A percentile compares a stretch with the other conserved stretches of the same genome.
These are phyloP conservation scores for Suillus luteus DNA, from an alignment of 768 basidiomycete species.

Conservation along the genomic window DNA sequence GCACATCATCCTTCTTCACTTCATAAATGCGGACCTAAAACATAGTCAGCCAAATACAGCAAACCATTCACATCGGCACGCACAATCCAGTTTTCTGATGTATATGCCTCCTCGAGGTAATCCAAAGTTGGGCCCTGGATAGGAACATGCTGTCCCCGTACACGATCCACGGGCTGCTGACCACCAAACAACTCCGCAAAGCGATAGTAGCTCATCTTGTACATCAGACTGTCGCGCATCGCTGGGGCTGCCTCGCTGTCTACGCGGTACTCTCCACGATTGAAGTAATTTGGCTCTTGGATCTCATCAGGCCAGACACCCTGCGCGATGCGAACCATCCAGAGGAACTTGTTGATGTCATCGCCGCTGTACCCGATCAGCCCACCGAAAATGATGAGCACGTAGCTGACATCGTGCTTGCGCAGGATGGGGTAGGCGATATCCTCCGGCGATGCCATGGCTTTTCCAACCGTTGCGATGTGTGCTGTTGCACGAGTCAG, in stretches of 20 bases:
- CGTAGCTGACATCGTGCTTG: slow-evolving; percentile 97
- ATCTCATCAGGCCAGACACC: slow-evolving; percentile 99
- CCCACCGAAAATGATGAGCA: slow-evolving; percentile 96
- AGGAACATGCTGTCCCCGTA: slow-evolving; percentile 85
- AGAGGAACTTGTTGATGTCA: slow-evolving; percentile 99
- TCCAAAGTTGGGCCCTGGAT: slow-evolving; percentile 78
- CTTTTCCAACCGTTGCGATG: slow-evolving; percentile 98
- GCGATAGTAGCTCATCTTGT: slow-evolving; percentile 99
- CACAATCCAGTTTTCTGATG: slow-evolving; percentile 99
- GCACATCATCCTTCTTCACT: slow-evolving; percentile 90
- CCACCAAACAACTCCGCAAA: slow-evolving; percentile 89
- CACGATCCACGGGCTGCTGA: slow-evolving; percentile 75
- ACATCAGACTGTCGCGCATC: slow-evolving; percentile 98
- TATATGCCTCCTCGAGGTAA: slow-evolving; percentile 96
- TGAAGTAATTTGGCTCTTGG: slow-evolving; percentile 94
- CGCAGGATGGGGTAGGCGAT: slow-evolving; percentile 95
- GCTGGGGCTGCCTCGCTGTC: slow-evolving; percentile 81
- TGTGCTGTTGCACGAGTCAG: slow-evolving; percentile 57
- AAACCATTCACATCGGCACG: slow-evolving; percentile 29
- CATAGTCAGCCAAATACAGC: slow-evolving; percentile 10
- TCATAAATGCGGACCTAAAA: slow-evolving; percentile 85
- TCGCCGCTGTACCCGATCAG: slow-evolving; percentile 97
- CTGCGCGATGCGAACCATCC: slow-evolving; percentile 96
- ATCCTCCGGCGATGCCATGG: slow-evolving; percentile 93
- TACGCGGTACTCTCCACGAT: slow-evolving; percentile 89